Conservation (phyloP, 73 alveolate species). For the Paramecium octaurelia region DNA sequence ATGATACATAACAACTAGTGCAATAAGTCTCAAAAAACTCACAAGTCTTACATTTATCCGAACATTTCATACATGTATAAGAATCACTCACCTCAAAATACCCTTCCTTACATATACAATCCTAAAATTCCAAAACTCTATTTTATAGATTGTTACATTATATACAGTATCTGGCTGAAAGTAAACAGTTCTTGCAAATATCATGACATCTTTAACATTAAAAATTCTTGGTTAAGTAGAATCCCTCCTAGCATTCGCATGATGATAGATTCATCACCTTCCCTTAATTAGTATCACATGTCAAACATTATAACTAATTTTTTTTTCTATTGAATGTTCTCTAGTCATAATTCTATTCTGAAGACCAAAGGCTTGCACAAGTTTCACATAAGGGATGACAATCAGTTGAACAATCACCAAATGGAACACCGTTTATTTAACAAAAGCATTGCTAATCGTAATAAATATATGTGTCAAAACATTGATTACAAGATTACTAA, state of each 20-base stretch:
- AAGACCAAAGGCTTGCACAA: neutral
- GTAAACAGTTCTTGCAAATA: neutral
- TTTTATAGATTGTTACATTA: neutral
- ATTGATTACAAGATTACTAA: neutral
- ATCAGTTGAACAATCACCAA: neutral
- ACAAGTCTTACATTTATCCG: neutral
- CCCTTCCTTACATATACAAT: neutral
- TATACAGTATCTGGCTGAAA: neutral
- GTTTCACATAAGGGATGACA: neutral
- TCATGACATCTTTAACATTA: neutral
- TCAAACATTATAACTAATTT: neutral
- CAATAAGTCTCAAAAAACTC: neutral
- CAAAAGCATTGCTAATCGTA: neutral
- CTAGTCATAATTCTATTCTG: neutral
- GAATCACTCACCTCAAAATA: neutral
- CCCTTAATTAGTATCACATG: neutral
- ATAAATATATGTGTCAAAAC: neutral
- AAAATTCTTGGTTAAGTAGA: neutral
- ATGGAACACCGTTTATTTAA: neutral
- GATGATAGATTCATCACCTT: neutral
- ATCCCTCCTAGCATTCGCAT: neutral
- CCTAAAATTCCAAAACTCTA: neutral
- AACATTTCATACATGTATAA: neutral
- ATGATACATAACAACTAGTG: neutral
- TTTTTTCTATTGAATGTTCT: neutral